Percentiles rank a stretch among this genome's conserved stretches.
Conservation (phyloP, 441 rosid genomes). For the Metrosideros polymorpha region DNA sequence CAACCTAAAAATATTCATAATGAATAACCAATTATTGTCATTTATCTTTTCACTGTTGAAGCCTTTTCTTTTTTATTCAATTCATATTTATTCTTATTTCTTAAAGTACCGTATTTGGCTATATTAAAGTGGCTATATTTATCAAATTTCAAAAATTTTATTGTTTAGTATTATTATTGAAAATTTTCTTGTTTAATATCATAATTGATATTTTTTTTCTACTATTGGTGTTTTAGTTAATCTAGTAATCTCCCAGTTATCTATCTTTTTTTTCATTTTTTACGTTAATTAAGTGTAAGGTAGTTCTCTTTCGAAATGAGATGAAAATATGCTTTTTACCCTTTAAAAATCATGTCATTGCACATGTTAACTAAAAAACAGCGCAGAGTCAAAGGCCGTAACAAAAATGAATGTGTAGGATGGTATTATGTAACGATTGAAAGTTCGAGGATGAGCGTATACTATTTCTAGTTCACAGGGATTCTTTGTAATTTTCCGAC, state of each 20-base stretch:
- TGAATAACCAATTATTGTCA: too few species aligned
- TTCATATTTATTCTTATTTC: too few species aligned
- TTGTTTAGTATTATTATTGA: background rate
- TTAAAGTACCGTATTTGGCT: too few species aligned
- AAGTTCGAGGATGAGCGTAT: background rate
- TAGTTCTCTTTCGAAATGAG: background rate
- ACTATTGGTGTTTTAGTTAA: too few species aligned
- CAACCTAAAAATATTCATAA: too few species aligned
- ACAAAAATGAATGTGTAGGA: background rate
- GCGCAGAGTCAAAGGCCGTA: background rate
- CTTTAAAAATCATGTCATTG: background rate
- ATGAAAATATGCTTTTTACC: background rate
- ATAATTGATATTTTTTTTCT: background rate
- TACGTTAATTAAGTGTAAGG: background rate
- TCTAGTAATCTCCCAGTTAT: too few species aligned
- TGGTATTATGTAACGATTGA: rapidly evolving
- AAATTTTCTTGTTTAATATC: background rate
- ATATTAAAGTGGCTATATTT: too few species aligned
- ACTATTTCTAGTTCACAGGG: background rate
- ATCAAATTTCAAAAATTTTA: too few species aligned
- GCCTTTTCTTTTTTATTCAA: too few species aligned
- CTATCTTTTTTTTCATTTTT: background rate
- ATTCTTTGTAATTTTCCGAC: background rate
- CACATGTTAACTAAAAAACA: background rate
- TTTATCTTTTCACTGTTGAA: too few species aligned